phyloP scores from a whole-genome alignment of 441 rosid genomes.

The Brassica balearica region DNA sequence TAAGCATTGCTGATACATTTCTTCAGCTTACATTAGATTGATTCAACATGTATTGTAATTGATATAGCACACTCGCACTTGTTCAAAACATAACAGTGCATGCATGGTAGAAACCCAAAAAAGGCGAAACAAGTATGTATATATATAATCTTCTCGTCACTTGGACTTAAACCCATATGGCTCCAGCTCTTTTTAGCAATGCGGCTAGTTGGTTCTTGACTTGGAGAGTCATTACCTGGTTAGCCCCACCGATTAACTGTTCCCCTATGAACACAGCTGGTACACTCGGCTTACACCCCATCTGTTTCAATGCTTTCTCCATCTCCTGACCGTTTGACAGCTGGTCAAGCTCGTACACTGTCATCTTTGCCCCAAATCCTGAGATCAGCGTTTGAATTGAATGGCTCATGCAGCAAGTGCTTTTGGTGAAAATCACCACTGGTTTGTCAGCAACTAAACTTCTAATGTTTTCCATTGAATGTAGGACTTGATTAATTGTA shows the following conservation, averaged over 20 bases:
- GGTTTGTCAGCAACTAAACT: conserved; percentile 63
- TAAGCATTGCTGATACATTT: conserved; percentile 14
- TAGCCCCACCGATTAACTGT: conserved; percentile 76
- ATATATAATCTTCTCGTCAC: conserved; percentile 16
- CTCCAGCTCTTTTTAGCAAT: conserved; percentile 70
- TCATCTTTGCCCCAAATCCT: conserved; percentile 72
- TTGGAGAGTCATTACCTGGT: conserved; percentile 71
- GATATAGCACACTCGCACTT: conserved; percentile 38
- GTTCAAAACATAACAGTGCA: conserved; percentile 36
- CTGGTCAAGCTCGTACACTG: conserved; percentile 75
- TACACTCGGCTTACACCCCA: conserved; percentile 60
- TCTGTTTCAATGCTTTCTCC: conserved; percentile 60
- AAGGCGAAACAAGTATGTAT: conserved; percentile 10
- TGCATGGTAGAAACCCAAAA: conserved; percentile 29
- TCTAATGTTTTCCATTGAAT: conserved; percentile 48
- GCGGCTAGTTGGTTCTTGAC: conserved; percentile 59
- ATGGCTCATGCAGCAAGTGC: conserved; percentile 73
- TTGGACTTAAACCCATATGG: conserved; percentile 65
- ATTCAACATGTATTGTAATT: conserved; percentile 7
- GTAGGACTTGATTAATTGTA: conserved; percentile 21
- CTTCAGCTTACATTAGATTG: conserved; percentile 27
- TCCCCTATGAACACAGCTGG: conserved; percentile 81
- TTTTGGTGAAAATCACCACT: conserved; percentile 80
- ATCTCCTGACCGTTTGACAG: conserved; percentile 65
- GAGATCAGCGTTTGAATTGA: conserved; percentile 27